A percentile compares a stretch with the other conserved stretches of the same genome.
Conservation (phyloP, 768 basidiomycete genomes). For the Leucocoprinus birnbaumii region DNA sequence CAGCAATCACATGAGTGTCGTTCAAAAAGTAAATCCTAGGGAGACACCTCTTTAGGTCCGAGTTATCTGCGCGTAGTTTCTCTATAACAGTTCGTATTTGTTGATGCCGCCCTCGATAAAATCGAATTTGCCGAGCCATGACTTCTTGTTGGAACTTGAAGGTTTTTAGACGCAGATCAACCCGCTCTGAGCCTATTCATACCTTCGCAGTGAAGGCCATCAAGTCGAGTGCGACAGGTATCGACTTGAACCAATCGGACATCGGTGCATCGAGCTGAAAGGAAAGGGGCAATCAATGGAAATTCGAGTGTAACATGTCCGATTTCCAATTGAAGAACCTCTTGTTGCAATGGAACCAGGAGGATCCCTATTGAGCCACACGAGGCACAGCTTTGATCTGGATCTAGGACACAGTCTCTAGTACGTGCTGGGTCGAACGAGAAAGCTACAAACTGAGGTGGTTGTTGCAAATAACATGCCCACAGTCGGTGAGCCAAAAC, state of each 20-base stretch:
- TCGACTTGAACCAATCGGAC: conserved; percentile 75
- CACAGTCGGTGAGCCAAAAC: conserved; percentile 89
- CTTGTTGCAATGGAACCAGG: conserved; percentile 67
- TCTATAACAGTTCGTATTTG: conserved; percentile 55
- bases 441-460: conserved; percentile 63
- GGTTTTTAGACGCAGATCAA: neutral
- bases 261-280: conserved; percentile 75
- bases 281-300: neutral
- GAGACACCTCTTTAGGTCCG: conserved; percentile 56
- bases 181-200: neutral
- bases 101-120: conserved; percentile 55
- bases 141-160: conserved; percentile 77
- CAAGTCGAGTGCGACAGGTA: conserved; percentile 59
- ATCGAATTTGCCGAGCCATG: conserved; percentile 63
- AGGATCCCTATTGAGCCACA: conserved; percentile 66
- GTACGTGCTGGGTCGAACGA: neutral
- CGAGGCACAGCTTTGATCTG: conserved; percentile 71
- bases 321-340: conserved; percentile 43
- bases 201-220: conserved; percentile 71
- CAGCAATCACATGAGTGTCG: conserved; percentile 2
- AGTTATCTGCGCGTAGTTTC: conserved; percentile 45
- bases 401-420: conserved; percentile 37
- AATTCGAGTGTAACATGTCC: neutral
- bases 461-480: conserved; percentile 81
- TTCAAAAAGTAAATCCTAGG: conserved; percentile 9